phyloP scores from a whole-genome alignment of 345 rosid genomes.

The Dipteronia sinensis region DNA sequence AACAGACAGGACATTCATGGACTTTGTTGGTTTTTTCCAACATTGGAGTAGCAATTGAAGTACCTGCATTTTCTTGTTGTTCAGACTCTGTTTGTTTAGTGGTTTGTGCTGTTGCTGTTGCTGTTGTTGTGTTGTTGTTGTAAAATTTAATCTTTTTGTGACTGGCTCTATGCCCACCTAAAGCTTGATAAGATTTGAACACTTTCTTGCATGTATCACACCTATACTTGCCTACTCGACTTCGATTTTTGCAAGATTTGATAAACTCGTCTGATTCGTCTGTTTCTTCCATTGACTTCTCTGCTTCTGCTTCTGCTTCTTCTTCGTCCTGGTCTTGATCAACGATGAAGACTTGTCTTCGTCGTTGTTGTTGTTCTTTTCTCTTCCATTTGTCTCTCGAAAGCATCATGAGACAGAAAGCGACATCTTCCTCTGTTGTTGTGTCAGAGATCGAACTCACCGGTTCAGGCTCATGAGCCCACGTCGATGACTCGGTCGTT shows the following conservation, averaged over 20 bases:
- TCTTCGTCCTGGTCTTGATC: constrained; percentile 1
- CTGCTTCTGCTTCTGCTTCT: constrained; percentile 32
- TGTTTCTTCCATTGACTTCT: constrained; percentile 42
- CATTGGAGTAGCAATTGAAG: constrained; percentile 9
- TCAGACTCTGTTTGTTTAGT: constrained; percentile 28
- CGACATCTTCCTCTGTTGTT: constrained; percentile 85
- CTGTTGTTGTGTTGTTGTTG: background rate
- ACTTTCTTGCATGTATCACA: constrained; percentile 84
- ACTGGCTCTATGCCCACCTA: constrained; percentile 93
- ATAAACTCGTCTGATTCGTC: constrained; percentile 42
- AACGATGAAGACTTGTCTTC: background rate
- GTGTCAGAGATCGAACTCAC: constrained; percentile 78
- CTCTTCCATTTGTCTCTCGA: constrained; percentile 83
- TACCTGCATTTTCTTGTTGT: constrained; percentile 41
- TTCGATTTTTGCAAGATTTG: constrained; percentile 34
- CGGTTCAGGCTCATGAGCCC: constrained; percentile 56
- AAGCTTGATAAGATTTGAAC: constrained; percentile 89
- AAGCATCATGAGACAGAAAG: constrained; percentile 90
- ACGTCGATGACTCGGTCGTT: constrained; percentile 23
- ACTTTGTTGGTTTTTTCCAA: constrained; percentile 41
- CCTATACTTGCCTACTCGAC: constrained; percentile 47
- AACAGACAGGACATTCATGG: constrained; percentile 85
- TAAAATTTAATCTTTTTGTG: constrained; percentile 64
- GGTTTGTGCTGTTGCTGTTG: constrained; percentile 10
- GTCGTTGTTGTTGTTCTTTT: constrained; percentile 17